Evolutionary conservation across 129 eudicot species (phyloP), one percentile per base, ranked within the genome.

Genomic region (Tagetes patula): DNA sequence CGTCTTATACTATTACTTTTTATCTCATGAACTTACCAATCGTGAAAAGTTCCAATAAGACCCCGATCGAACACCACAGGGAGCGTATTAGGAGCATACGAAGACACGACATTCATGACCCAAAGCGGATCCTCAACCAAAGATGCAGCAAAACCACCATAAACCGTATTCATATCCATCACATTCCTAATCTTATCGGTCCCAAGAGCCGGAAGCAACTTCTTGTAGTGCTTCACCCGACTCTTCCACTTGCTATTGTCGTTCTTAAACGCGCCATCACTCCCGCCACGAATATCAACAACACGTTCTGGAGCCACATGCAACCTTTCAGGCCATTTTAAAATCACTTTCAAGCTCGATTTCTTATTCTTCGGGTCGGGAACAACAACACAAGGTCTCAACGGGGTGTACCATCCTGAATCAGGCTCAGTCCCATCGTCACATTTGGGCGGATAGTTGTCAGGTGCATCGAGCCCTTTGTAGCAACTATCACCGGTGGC

Each of bases 41-140:
- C 98, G 52, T 94, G 98, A 70, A 84, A 94, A 32, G 93, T 80
- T 70, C 98, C 98, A 2, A 94, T 76, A 72, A 94, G 98, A 5
- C 98, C 98, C 39, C 98, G 76, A 71, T 94, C 98, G 52, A 80
- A 94, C 8, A 94, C 96, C 42, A 94, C 98, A 0, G 96, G 78
- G 67, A 94, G 90, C 4, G 98, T 86, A 74, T 94, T 94, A 8
- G 90, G 77, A 48, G 96, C 87, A 77, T 90, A 94, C 6, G 98
- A 94, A 3, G 98, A 94, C n/a, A 94, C 96, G 0, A 88, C 97
- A 55, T 94, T 94, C 98, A 94, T 94, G 8, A 90, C 98, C 98
- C 98, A 94, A 70, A 88, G 80, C 3, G 98, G 98, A 81, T 79
- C 84, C 53, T 84, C 87, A 4, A 81, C 46, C 66, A 90, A 65